Percentiles rank a stretch among this genome's conserved stretches.
phyloP scores from a whole-genome alignment of 129 eudicot species.

The Deinandra increscens region DNA sequence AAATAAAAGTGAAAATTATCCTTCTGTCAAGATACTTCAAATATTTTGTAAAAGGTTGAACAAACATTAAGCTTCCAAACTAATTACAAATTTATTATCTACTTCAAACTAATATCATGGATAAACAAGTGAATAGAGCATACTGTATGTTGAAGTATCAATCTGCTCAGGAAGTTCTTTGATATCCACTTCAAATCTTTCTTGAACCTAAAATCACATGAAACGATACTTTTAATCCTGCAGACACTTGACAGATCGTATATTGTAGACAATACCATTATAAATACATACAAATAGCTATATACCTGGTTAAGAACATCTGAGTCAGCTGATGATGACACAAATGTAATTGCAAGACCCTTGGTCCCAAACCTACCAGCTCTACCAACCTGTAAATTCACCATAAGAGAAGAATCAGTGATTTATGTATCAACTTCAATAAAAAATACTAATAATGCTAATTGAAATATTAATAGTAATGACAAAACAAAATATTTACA shows the following conservation, averaged over 20 bases:
- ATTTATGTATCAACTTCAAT: not conserved
- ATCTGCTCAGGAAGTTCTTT: conserved; percentile 84
- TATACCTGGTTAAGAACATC: conserved; percentile 34
- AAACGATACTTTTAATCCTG: not conserved
- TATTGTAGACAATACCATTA: not conserved
- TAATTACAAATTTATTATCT: not conserved
- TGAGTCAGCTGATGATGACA: conserved; percentile 29
- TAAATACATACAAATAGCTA: not conserved
- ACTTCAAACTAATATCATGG: not conserved
- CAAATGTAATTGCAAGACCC: conserved; percentile 30
- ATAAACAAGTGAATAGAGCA: conserved; percentile 20
- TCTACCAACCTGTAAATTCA: conserved; percentile 24
- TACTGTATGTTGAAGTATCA: conserved; percentile 78
- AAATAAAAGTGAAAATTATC: not conserved
- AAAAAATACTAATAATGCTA: not conserved
- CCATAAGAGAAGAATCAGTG: not conserved
- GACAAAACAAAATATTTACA: not conserved
- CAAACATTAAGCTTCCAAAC: not conserved
- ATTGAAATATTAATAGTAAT: no score
- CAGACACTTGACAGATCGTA: not conserved
- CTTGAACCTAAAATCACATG: conserved; percentile 29
- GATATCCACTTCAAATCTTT: conserved; percentile 43
- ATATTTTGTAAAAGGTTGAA: not conserved
- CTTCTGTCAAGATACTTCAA: not conserved
- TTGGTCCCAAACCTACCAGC: conserved; percentile 33